phyloP scores from a whole-genome alignment of 768 basidiomycete species.

The Tylopilus felleus region DNA sequence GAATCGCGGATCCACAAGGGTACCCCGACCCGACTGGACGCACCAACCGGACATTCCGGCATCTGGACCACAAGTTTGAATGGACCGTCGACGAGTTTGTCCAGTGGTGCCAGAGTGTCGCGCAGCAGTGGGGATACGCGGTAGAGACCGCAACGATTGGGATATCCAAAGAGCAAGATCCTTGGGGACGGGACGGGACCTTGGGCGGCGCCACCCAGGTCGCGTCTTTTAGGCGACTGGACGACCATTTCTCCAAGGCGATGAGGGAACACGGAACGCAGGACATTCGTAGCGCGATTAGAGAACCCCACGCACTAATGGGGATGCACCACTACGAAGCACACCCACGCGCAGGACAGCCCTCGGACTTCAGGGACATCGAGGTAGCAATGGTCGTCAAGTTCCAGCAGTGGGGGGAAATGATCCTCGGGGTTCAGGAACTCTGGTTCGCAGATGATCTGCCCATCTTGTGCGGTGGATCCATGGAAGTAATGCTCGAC shows the following conservation, averaged over 20 bases:
- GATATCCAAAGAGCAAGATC: conserved; percentile 53
- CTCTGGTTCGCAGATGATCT: conserved; percentile 46
- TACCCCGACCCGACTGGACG: conserved; percentile 72
- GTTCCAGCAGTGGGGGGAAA: conserved; percentile 54
- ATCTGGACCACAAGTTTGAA: conserved; percentile 85
- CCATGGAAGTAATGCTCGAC: conserved; percentile 27
- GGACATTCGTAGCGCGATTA: conserved; percentile 3
- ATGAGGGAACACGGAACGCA: conserved; percentile 25
- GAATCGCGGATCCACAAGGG: conserved; percentile 43
- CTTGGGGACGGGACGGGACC: conserved; percentile 65
- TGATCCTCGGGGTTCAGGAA: conserved; percentile 41
- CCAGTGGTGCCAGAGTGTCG: conserved; percentile 54
- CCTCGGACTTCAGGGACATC: conserved; percentile 45
- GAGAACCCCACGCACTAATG: conserved; percentile 44
- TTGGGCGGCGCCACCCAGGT: conserved; percentile 67
- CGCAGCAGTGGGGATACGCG: conserved; percentile 68
- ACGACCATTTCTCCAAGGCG: conserved; percentile 32
- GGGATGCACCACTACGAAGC: conserved; percentile 48
- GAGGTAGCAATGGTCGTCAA: conserved; percentile 44
- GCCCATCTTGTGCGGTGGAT: conserved; percentile 34
- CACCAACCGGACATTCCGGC: conserved; percentile 73
- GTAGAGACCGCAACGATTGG: conserved; percentile 63
- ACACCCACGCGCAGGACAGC: conserved; percentile 45
- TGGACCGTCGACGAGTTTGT: conserved; percentile 78
- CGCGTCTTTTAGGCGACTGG: conserved; percentile 55